Evolutionary conservation across 179 eudicot genomes (phyloP), one percentile per base, ranked within the genome.

Genomic region (Carnegiea gigantea): DNA sequence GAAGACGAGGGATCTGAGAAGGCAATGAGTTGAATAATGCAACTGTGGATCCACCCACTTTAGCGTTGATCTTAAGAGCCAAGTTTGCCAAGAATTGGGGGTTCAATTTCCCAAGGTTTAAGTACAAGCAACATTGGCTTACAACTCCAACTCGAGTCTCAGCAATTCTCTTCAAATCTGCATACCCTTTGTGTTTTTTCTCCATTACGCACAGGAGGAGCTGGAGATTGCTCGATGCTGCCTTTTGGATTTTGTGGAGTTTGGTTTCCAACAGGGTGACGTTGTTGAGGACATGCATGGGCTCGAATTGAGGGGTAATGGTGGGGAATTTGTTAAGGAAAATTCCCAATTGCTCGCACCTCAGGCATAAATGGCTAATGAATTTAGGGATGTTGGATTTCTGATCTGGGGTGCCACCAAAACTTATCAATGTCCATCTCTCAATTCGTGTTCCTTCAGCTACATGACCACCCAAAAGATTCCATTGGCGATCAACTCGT

Each of bases 11-110:
- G 46, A 93, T 89, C 83, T 95, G 98, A 33, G 92, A 84, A 2
- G 95, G 91, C 38, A 95, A 77, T 21, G 99, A 85, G 79, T 90
- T 90, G 88, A 86, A 90, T 68, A 95, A 79, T 48, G 98, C 92
- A 9, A 92, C 99, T 0, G 99, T 95, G 85, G 91, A 95, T 0
- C 99, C 99, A 38, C 99, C 99, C 2, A 93, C 90, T 86, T 95
- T 95, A 79, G 98, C 98, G 73, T 95, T 95, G 81, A 95, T 95
- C 85, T 95, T 95, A n/a, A 95, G 91, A 70, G 97, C 99, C 83
- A 95, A 82, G 82, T 95, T 95, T 43, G 95, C 89, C 18, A 95
- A 88, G 78, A 93, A 93, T 72, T 92, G 97, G 70, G 98, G 90
- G 70, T 85, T 92, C 65, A 84, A 67, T 80, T 91, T 95, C 49